Base-by-base conservation (phyloP, 2,329 filamentous ascomycete species). In the Colletotrichum higginsianum region DNA sequence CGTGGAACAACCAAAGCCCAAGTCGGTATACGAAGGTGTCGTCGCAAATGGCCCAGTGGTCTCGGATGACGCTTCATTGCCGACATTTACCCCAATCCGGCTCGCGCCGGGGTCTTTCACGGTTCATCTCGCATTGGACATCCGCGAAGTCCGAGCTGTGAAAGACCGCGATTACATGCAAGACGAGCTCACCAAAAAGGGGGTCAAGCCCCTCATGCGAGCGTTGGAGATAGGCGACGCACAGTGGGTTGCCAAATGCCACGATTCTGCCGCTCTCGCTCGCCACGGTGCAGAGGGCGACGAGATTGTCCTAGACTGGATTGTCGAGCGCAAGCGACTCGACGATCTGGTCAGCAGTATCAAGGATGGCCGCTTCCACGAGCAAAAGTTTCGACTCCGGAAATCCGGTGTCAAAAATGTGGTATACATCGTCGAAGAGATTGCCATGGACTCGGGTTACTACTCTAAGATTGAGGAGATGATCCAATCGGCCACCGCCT, bases 271-370 rank as follows among this genome's bases (percentile, higher is more conserved):
- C 12, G 84, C 90, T 38, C 84, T 94, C 6, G 76, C 85, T 2
- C 84, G 83, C 5, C 83, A 88, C 61, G 91, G 91, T 15, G 83
- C 85, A 2, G 89, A 92, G 76, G 90, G 91, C 18, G 87, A 90
- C 70, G 93, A 95, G 79, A 82, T 96, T 15, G 89, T 94, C 57
- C 84, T 96, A 5, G 93, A 96, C 79, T 94, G 91, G 86, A 93
- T 96, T 55, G 88, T 95, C 1, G 94, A 96, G 81, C 88, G 94
- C 72, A 96, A 96, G 79, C 87, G 94, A 11, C 86, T 95, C 0
- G 93, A 96, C 77, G 94, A 96, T 79, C 83, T 96, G 57, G 87
- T 96, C n/a, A 84, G 87, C 61, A 95, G 92, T 73, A 94, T 96
- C 82, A 94, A 93, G 79, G 94, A 96, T 73, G 93, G 93, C 1